A percentile compares a stretch with the other conserved stretches of the same genome.
Evolutionary conservation across 2,329 filamentous ascomycete species (phyloP).

Genomic region (Fusarium protoensiforme): DNA sequence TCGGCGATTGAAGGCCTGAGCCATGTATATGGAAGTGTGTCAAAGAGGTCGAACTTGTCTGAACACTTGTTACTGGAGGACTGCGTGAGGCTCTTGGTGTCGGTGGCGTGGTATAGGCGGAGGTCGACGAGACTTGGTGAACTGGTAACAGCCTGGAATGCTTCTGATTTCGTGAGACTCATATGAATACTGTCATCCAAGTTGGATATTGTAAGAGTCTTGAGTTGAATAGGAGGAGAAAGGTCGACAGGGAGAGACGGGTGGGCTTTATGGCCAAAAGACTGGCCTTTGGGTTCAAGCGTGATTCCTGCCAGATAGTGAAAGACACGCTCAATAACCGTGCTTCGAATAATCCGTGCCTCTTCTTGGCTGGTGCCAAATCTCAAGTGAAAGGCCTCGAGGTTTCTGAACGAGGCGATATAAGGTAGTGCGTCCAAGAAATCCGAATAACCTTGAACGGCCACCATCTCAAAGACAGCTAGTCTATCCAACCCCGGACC

Average conservation of each 20-base stretch:
- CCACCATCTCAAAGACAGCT: background rate
- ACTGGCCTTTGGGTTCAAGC: background rate
- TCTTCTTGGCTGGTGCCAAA: background rate
- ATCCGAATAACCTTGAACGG: background rate
- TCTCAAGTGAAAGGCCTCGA: slow-evolving; percentile 8
- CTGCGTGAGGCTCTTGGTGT: background rate
- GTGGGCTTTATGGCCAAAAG: background rate
- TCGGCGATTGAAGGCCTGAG: slow-evolving; percentile 24
- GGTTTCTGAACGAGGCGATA: background rate
- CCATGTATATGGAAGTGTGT: slow-evolving; percentile 32
- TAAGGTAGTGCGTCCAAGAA: slow-evolving; percentile 13
- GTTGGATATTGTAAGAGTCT: slow-evolving; percentile 9
- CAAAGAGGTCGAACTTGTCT: background rate
- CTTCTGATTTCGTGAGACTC: background rate
- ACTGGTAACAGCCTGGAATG: background rate
- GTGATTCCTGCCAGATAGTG: slow-evolving; percentile 10
- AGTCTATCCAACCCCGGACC: background rate
- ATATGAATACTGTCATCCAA: background rate
- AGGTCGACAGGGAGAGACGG: background rate
- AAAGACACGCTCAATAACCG: slow-evolving; percentile 16
- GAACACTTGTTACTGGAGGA: background rate
- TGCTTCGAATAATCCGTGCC: background rate
- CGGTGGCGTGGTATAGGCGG: background rate
- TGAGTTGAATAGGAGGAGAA: background rate
- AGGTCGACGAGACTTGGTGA: background rate